Base-by-base conservation (phyloP, 176 grass and related monocot genomes). In the Lolium perenne region DNA sequence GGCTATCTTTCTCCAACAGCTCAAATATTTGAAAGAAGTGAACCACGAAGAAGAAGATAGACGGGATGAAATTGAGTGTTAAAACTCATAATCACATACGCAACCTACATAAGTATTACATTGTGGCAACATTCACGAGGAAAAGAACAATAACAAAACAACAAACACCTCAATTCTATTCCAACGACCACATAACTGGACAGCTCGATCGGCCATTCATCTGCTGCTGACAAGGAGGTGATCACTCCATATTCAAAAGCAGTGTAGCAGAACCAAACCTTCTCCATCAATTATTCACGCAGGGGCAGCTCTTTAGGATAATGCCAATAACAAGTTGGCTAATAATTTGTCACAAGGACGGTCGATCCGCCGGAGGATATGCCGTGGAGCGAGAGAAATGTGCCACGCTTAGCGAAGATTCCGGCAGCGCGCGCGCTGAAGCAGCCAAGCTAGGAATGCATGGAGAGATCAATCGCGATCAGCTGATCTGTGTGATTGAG, bases 401-500 rank as follows among this genome's bases (percentile, higher is more conserved):
- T 86, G 49, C 51, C 45, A 5, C 67, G 49, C 62, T 38, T 22
- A 70, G n/a, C 6, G 75, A 86, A 79, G 49, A 38, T 79, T 78
- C 75, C 26, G 38, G 84, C 51, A 70, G 84, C 45, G 10, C 40
- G 84, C 45, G 10, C 40, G 22, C 40, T 26, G 32, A 58, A 45
- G 51, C 80, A 5, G 38, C 67, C 35, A 82, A 67, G n/a, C n/a
- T n/a, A n/a, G 12, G 7, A 22, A 41, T 56, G 65, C 12, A 10
- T 16, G 38, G 14, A 74, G 32, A 35, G 32, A 35, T 35, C 32
- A 18, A 4, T 65, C 45, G 41, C 73, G 5, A 55, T 20, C 32
- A 45, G 32, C 8, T 67, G 29, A 56, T 17, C 15, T 14, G 48
- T 49, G 60, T 51, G 23, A 46, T 22, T 4, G 45, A 9, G 22